Evolutionary conservation across 306 rosid genomes (phyloP).

Genomic region (Cucurbita pepo): DNA sequence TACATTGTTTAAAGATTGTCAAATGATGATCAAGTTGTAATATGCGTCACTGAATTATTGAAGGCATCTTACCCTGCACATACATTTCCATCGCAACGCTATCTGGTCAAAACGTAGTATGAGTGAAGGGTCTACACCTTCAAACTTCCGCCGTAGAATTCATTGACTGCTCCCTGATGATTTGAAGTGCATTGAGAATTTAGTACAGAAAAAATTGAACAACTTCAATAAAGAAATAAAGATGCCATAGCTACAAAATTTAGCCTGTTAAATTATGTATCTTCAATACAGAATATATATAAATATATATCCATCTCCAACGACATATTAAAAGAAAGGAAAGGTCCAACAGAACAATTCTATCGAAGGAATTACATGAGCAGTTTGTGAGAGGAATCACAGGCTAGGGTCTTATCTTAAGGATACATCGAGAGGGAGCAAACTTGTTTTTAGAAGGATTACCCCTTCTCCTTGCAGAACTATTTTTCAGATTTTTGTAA

Average conservation of each 20-base stretch:
- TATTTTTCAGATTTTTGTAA: too few relatives aligned
- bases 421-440: too few relatives aligned
- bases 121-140: constrained; percentile 2
- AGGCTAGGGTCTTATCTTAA: too few relatives aligned
- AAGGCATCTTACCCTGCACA: background rate
- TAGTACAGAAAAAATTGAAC: background rate
- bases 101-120: background rate
- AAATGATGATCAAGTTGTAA: background rate
- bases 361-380: too few relatives aligned
- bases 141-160: constrained; percentile 70
- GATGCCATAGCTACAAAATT: background rate
- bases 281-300: too few relatives aligned
- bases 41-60: background rate
- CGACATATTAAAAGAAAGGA: too few relatives aligned
- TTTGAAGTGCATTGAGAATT: background rate
- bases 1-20: background rate
- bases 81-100: background rate
- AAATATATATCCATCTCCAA: too few relatives aligned
- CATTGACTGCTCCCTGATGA: constrained; percentile 49
- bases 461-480: too few relatives aligned
- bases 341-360: too few relatives aligned
- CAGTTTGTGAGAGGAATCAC: too few relatives aligned
- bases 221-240: background rate
- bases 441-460: too few relatives aligned
- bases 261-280: background rate